Conservation (phyloP, 2,329 filamentous ascomycete genomes). For the Davidsoniella eucalypti region DNA sequence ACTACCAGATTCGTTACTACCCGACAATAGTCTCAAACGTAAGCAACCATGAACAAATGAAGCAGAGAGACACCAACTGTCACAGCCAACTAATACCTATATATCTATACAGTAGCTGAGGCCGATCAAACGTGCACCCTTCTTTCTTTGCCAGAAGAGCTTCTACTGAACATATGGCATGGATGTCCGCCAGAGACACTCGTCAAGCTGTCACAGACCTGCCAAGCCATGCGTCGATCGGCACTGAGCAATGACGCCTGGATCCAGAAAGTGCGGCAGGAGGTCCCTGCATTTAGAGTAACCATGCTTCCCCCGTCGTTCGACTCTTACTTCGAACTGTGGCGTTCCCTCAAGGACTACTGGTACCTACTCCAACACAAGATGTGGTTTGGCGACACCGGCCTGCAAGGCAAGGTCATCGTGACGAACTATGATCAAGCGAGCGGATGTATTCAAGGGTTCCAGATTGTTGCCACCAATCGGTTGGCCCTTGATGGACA, state of each 20-base stretch:
- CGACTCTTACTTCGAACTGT: conserved; percentile 1
- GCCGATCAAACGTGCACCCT: conserved; percentile 19
- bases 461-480: conserved; percentile 52
- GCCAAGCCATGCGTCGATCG: conserved; percentile 40
- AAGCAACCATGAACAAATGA: too few relatives aligned
- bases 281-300: conserved; percentile 42
- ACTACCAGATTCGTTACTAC: too few relatives aligned
- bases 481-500: conserved; percentile 44
- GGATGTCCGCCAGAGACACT: conserved; percentile 52
- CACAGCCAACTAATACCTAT: background rate
- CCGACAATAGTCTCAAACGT: too few relatives aligned
- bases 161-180: conserved; percentile 55
- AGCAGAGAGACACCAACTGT: too few relatives aligned
- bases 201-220: conserved; percentile 40
- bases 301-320: conserved; percentile 23
- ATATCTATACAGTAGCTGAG: background rate
- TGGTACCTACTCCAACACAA: conserved; percentile 74
- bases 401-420: conserved; percentile 58
- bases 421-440: conserved; percentile 60
- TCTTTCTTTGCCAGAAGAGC: conserved; percentile 51
- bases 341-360: conserved; percentile 21
- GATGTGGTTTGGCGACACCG: conserved; percentile 70
- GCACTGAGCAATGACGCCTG: conserved; percentile 54
- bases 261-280: conserved; percentile 50
- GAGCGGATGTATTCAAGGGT: conserved; percentile 63